Base-by-base conservation (phyloP, 176 grass and related monocot genomes). In the Triticum timopheevii region DNA sequence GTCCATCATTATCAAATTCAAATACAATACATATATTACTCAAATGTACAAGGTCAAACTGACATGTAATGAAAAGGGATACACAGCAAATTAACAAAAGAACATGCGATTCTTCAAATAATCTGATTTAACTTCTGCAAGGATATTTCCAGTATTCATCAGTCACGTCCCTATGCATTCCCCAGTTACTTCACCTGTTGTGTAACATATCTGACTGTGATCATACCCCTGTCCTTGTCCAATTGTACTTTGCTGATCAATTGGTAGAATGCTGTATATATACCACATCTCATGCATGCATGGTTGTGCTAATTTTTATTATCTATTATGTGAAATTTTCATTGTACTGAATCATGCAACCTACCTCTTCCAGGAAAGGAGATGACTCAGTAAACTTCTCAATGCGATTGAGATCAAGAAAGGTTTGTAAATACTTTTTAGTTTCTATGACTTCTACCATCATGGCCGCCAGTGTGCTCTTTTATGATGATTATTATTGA, bases 281-380 rank as follows among this genome's bases (percentile, higher is more conserved):
- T 76, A 47, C 17, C 31, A 40, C 24, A 44, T 59, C 44, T 35
- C 44, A 30, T 54, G 17, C 77, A 79, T 85, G 54, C 19, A 25
- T 34, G 58, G 24, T 36, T 81, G 61, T 50, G 25, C 52, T 61
- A 82, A 27, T 47, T 67, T 59, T 38, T 91, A 47, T 61, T 73
- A 74, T 73, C n/a, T 56, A 5, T 76, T 56, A 12, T 35, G 19
- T 65, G 59, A 10, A 67, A 20, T 79, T 66, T 38, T 45, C 59
- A 17, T 40, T 88, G 12, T 67, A 50, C 28, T 70, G 22, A 91
- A 80, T 84, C n/a, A 84, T 91, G 36, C 75, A 75, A 74, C 66
- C 33, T 80, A 81, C 56, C 33, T 59, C 77, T 88, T 64, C 35
- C 81, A 96, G 97, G 89, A 96, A 90, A 80, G 90, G 85, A 90